Conservation (phyloP, 2,329 filamentous ascomycete species). For the Hypoxylon sp. region DNA sequence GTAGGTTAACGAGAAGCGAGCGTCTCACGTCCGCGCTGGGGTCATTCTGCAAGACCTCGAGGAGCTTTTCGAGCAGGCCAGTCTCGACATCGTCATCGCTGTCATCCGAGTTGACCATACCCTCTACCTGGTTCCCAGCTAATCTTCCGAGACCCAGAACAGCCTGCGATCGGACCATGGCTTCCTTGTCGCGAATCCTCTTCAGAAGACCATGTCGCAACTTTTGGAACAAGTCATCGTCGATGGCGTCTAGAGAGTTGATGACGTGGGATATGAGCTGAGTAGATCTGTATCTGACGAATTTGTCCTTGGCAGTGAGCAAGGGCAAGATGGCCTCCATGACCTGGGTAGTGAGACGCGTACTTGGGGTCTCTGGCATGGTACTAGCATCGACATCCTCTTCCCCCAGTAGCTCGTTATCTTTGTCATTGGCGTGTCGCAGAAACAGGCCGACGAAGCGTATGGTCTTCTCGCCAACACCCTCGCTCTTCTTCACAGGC, state of each 20-base stretch:
- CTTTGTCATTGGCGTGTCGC: slow-evolving; percentile 75
- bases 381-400: slow-evolving; percentile 76
- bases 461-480: slow-evolving; percentile 85
- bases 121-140: slow-evolving; percentile 80
- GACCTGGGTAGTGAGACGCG: slow-evolving; percentile 79
- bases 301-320: slow-evolving; percentile 90
- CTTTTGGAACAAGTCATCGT: slow-evolving; percentile 89
- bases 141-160: slow-evolving; percentile 89
- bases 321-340: slow-evolving; percentile 80
- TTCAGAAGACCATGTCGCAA: slow-evolving; percentile 83
- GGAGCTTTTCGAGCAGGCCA: slow-evolving; percentile 82
- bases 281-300: slow-evolving; percentile 87
- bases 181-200: slow-evolving; percentile 92
- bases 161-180: slow-evolving; percentile 90
- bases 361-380: slow-evolving; percentile 85
- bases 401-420: slow-evolving; percentile 74
- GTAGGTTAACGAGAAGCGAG: slow-evolving; percentile 89
- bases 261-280: slow-evolving; percentile 92
- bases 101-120: slow-evolving; percentile 75
- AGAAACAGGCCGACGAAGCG: slow-evolving; percentile 91
- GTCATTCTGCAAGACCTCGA: slow-evolving; percentile 92
- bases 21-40: slow-evolving; percentile 92
- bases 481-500: slow-evolving; percentile 91
- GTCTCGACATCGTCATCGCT: slow-evolving; percentile 75
- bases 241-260: slow-evolving; percentile 91